Evolutionary conservation across 169 alveolate genomes (phyloP).

Genomic region (Plasmodium relictum): DNA sequence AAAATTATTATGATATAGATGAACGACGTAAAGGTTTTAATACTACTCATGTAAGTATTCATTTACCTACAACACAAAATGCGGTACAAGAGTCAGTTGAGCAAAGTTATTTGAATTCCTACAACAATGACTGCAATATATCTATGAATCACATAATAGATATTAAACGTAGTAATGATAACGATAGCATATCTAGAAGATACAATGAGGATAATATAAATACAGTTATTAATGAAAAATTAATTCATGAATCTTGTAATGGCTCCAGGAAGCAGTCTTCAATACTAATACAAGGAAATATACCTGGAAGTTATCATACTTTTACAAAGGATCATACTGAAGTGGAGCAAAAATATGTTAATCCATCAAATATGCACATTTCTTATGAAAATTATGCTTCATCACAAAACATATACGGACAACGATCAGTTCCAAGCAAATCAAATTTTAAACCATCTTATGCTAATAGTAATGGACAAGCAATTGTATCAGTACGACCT

Average conservation of each 20-base stretch:
- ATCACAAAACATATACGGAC: conserved; percentile 25
- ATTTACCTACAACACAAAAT: conserved; percentile 30
- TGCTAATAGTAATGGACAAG: conserved; percentile 75
- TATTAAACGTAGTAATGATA: conserved; percentile 3
- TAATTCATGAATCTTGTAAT: conserved; percentile 26
- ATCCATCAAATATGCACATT: conserved; percentile 48
- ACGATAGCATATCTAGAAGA: not conserved
- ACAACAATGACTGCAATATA: conserved; percentile 4
- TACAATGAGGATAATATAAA: conserved; percentile 23
- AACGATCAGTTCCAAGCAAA: conserved; percentile 15
- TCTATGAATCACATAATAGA: conserved; percentile 6
- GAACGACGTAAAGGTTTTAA: conserved; percentile 14
- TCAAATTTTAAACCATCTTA: conserved; percentile 60
- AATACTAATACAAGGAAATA: not conserved
- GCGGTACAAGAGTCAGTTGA: conserved; percentile 12
- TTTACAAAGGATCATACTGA: conserved; percentile 21
- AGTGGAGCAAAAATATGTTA: conserved; percentile 4
- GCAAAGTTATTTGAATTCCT: conserved; percentile 8
- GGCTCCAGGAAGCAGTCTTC: conserved; percentile 4
- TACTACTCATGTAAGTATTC: conserved; percentile 40
- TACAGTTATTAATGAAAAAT: conserved; percentile 8
- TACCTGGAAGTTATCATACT: conserved; percentile 2
- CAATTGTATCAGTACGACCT: conserved; percentile 75
- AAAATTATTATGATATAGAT: conserved; percentile 29
- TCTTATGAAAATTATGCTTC: conserved; percentile 47